Evolutionary conservation across 2,329 filamentous ascomycete species (phyloP).

Genomic region (Metarhizium robertsii): DNA sequence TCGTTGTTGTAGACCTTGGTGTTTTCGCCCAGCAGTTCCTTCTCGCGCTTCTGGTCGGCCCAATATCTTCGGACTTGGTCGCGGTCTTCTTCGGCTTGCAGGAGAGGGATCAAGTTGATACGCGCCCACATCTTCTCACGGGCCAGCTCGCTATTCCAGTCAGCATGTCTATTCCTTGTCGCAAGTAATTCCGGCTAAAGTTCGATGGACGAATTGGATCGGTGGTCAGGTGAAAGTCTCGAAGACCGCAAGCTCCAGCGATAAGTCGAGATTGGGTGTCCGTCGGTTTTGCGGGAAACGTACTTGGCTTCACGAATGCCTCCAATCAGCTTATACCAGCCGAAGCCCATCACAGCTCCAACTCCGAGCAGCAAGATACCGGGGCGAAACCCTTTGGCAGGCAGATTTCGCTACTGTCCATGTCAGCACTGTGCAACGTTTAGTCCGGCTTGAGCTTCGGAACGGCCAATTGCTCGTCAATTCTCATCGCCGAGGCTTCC

Average conservation of each 20-base stretch:
- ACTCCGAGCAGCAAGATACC: slow-evolving; percentile 68
- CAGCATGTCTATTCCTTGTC: not conserved
- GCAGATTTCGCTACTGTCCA: slow-evolving; percentile 68
- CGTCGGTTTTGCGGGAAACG: slow-evolving; percentile 20
- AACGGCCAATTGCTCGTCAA: not conserved
- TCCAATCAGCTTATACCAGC: slow-evolving; percentile 77
- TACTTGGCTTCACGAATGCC: slow-evolving; percentile 91
- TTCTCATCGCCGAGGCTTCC: not conserved
- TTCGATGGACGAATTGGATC: not conserved
- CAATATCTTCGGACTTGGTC: slow-evolving; percentile 82
- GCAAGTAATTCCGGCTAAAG: not conserved
- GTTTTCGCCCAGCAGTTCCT: slow-evolving; percentile 78
- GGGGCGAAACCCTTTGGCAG: slow-evolving; percentile 82
- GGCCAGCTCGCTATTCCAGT: slow-evolving; percentile 63
- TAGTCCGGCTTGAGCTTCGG: not conserved
- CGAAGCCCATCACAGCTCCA: slow-evolving; percentile 73
- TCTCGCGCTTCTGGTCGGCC: slow-evolving; percentile 83
- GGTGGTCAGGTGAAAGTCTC: not conserved
- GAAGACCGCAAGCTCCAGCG: not conserved
- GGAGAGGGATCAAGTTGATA: slow-evolving; percentile 85
- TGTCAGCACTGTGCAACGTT: not conserved
- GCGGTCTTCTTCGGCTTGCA: slow-evolving; percentile 94
- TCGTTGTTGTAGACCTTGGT: slow-evolving; percentile 82
- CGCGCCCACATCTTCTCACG: slow-evolving; percentile 98
- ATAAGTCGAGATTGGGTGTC: not conserved